Evolutionary conservation across 306 rosid species (phyloP).

Genomic region (Cicer judaicum): DNA sequence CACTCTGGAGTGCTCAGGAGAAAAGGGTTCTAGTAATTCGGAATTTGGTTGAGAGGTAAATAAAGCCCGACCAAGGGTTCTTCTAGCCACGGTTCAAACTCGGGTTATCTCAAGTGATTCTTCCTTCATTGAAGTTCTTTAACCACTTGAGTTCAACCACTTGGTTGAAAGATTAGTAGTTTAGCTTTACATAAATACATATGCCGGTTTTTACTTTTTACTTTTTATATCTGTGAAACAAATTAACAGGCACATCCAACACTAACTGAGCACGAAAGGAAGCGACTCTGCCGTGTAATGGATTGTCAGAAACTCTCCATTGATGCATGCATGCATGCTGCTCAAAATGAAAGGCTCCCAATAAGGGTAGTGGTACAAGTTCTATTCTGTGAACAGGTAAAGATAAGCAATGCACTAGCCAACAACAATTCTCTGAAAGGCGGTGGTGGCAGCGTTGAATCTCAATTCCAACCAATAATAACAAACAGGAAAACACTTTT

Average conservation of each 20-base stretch:
- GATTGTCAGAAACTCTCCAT: slow-evolving; percentile 98
- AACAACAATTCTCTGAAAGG: slow-evolving; percentile 65
- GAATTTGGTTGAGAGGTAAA: no score
- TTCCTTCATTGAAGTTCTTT: no score
- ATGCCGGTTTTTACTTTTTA: slow-evolving; percentile 1
- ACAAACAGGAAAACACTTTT: slow-evolving; percentile 79
- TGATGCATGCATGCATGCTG: slow-evolving; percentile 98
- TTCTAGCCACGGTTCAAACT: no score
- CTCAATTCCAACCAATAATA: slow-evolving; percentile 76
- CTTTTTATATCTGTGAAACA: slow-evolving; percentile 28
- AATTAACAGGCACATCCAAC: slow-evolving; percentile 87
- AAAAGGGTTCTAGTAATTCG: no score
- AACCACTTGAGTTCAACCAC: no score
- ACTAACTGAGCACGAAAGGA: slow-evolving; percentile 93
- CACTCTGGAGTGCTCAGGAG: no score
- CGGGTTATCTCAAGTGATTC: no score
- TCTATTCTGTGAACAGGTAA: slow-evolving; percentile 91
- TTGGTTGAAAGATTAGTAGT: no score
- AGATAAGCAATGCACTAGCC: slow-evolving; percentile 86
- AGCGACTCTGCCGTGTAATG: slow-evolving; percentile 92
- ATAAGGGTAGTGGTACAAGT: slow-evolving; percentile 95
- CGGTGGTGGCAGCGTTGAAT: slow-evolving; percentile 47
- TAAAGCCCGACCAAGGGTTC: no score
- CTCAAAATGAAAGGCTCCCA: slow-evolving; percentile 95
- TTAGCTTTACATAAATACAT: neutral